Evolutionary conservation across 2,329 filamentous ascomycete genomes (phyloP).

Genomic region (Pyricularia grisea): DNA sequence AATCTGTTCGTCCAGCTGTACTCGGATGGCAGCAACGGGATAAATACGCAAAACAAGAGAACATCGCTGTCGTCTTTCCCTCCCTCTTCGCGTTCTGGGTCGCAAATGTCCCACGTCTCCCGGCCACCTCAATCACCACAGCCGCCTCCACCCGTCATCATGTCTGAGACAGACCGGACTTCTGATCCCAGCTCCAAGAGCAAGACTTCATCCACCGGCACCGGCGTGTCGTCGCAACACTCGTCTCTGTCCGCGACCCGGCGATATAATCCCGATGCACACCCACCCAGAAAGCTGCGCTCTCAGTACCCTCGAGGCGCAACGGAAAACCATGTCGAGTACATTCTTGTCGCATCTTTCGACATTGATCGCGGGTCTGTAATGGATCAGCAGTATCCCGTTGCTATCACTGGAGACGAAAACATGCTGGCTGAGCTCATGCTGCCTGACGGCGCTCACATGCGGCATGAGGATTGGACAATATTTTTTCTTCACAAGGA

Average conservation of each 20-base stretch:
- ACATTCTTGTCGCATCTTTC: slow-evolving; percentile 94
- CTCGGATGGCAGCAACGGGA: slow-evolving; percentile 10
- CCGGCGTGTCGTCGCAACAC: slow-evolving; percentile 47
- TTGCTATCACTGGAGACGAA: slow-evolving; percentile 91
- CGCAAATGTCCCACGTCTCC: slow-evolving; percentile 45
- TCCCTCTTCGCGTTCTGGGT: slow-evolving; percentile 42
- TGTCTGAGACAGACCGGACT: slow-evolving; percentile 36
- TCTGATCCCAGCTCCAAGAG: slow-evolving; percentile 52
- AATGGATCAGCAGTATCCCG: slow-evolving; percentile 97
- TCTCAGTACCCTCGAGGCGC: slow-evolving; percentile 70
- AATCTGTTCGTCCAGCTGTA: slow-evolving; percentile 15
- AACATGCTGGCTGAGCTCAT: slow-evolving; percentile 98
- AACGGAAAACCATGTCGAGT: slow-evolving; percentile 91
- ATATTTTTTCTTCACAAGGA: slow-evolving; percentile 99
- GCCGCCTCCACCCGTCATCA: slow-evolving; percentile 21
- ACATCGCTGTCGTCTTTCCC: slow-evolving; percentile 58
- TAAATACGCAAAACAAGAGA: slow-evolving; percentile 24
- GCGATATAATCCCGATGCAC: slow-evolving; percentile 39
- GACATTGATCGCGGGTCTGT: slow-evolving; percentile 92
- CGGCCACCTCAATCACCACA: slow-evolving; percentile 48
- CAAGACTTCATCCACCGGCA: slow-evolving; percentile 47
- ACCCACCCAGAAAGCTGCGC: slow-evolving; percentile 47
- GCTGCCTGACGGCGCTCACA: slow-evolving; percentile 93
- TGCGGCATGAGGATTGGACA: slow-evolving; percentile 95
- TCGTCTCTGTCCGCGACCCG: slow-evolving; percentile 44